phyloP scores from a whole-genome alignment of 441 rosid genomes.

The Syzygium malaccense region DNA sequence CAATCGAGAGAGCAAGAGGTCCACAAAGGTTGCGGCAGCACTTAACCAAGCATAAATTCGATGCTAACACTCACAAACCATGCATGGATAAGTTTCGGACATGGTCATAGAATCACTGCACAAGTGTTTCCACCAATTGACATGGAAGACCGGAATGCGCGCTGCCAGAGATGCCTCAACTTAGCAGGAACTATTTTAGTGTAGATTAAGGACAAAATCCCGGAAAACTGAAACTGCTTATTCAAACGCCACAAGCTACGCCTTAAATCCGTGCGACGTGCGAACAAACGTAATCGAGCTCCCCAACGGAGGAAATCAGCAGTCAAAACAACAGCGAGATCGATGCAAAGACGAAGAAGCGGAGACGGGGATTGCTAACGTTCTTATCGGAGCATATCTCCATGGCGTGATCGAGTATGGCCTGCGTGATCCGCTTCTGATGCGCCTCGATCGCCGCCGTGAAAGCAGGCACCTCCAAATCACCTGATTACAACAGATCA shows the following conservation, averaged over 20 bases:
- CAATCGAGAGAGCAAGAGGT: background rate
- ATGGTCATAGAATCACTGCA: background rate
- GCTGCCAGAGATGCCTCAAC: background rate
- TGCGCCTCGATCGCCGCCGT: slow-evolving; percentile 77
- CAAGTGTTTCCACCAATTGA: background rate
- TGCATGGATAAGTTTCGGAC: background rate
- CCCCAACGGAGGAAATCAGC: background rate
- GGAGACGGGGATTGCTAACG: slow-evolving; percentile 7
- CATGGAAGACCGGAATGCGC: background rate
- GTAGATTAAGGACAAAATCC: background rate
- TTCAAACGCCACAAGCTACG: background rate
- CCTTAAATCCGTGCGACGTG: background rate
- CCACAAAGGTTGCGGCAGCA: background rate
- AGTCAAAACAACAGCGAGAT: background rate
- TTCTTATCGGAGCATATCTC: slow-evolving; percentile 44
- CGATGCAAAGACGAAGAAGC: background rate
- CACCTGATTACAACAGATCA: slow-evolving; percentile 20
- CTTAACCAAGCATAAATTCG: background rate
- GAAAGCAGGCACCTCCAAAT: slow-evolving; percentile 80
- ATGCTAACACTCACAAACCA: background rate
- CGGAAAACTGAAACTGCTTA: background rate
- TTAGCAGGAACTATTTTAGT: background rate
- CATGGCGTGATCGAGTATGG: slow-evolving; percentile 46
- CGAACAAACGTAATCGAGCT: background rate
- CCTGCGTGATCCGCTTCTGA: slow-evolving; percentile 61